Evolutionary conservation across 108 stramenopile species (phyloP).

Genomic region (Pelagomonas calceolata): DNA sequence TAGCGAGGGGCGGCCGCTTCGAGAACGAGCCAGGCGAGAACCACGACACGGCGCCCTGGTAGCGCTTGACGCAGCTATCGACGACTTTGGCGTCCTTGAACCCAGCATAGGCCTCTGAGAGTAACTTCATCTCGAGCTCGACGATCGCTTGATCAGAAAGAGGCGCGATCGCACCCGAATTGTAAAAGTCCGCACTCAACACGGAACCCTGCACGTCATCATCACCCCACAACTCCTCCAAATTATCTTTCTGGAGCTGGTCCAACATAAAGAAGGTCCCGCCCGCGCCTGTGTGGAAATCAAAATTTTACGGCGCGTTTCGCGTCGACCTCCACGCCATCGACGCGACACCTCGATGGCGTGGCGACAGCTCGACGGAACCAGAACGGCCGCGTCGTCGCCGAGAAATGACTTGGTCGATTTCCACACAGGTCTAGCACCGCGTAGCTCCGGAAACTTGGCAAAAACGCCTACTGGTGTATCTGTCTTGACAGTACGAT

Average conservation of each 20-base stretch:
- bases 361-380: no score
- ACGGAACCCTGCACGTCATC: constrained; percentile 52
- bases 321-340: no score
- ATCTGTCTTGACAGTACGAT: constrained; percentile 51
- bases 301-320: no score
- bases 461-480: constrained; percentile 79
- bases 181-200: constrained; percentile 81
- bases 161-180: constrained; percentile 65
- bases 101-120: constrained; percentile 60
- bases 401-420: no score
- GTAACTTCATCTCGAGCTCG: constrained; percentile 57
- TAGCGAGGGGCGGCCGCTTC: constrained; percentile 63
- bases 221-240: constrained; percentile 58
- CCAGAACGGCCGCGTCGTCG: no score
- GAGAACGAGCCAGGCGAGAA: constrained; percentile 72
- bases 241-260: constrained; percentile 60
- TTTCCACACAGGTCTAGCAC: no score
- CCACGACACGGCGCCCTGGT: constrained; percentile 65
- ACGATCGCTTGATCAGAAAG: constrained; percentile 68
- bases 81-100: constrained; percentile 66
- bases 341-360: no score
- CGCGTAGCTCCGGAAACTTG: constrained; percentile 67
- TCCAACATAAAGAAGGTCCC: constrained; percentile 89
- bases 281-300: no score
- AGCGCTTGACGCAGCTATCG: constrained; percentile 77